Base-by-base conservation (phyloP, 2,329 filamentous ascomycete species). In the Sporothrix schenckii region DNA sequence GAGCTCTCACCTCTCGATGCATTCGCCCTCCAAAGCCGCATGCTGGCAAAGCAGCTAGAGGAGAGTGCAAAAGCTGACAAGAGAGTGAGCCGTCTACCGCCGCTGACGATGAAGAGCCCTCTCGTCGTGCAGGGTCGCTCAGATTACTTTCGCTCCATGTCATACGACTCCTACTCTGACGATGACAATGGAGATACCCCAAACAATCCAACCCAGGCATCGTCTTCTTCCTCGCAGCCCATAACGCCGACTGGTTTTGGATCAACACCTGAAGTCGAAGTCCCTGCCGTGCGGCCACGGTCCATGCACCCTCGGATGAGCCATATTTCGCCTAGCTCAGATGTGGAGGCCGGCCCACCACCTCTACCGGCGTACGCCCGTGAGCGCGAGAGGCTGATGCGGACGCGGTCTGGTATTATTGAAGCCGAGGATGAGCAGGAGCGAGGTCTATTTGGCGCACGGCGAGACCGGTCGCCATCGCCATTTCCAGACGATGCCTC, bases 1-100 rank as follows among this genome's bases (percentile, higher is more conserved):
- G 92, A 95, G 68, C 85, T 98, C 70, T 98, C 95, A 9, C 95
- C 95, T 13, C 87, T 99, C 74, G 95, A 99, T 84, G 94, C 94
- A 63, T 96, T 99, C 78, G 94, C 94, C 27, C 86, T 94, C 73
- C 94, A 98, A 78, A 96, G 94, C 76, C 90, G 94, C 71, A 83
- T 96, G 75, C 86, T 99, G 67, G 93, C 93, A 52, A 92, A 89
- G 80, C 91, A 97, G 80, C 88, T 99, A 72, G 91, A 97, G 79
- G 90, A 95, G 75, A 90, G 88, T 73, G 87, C 88, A 76, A 89
- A 87, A 77, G 87, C 87, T 73, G 93, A 92, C 66, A 88, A 89
- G 74, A 88, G 94, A 71, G 87, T 97, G 81, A 97, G 94, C 81
- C 88, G 94, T 54, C 82, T 98, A 56, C 92, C 94, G 3, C 93